A percentile compares a stretch with the other conserved stretches of the same genome.
Evolutionary conservation across 345 rosid genomes (phyloP).

Genomic region (Bruguiera gymnorhiza): DNA sequence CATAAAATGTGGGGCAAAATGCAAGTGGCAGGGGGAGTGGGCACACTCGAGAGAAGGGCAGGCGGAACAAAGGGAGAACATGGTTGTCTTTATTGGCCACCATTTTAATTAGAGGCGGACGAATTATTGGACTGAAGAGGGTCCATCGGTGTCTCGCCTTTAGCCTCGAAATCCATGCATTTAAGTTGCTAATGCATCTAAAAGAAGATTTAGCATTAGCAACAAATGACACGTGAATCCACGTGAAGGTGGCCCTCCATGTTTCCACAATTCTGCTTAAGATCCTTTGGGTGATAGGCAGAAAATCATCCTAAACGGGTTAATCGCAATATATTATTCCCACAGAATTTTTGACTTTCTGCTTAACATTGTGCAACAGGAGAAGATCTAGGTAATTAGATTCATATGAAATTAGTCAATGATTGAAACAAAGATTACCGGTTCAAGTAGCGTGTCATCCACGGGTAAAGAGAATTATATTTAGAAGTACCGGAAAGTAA

Average conservation of each 20-base stretch:
- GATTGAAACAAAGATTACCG: no score
- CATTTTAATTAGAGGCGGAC: conserved; percentile 11
- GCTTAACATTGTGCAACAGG: background rate
- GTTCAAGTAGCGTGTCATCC: no score
- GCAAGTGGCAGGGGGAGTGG: conserved; percentile 14
- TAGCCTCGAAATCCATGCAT: conserved; percentile 19
- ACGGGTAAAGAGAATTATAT: no score
- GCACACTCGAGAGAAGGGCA: conserved; percentile 27
- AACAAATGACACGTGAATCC: conserved; percentile 49
- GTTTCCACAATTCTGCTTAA: conserved; percentile 14
- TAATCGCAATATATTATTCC: background rate
- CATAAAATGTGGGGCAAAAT: background rate
- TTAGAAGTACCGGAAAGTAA: no score
- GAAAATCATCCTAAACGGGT: conserved; percentile 8
- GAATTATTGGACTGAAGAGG: conserved; percentile 29
- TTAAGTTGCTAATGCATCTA: conserved; percentile 21
- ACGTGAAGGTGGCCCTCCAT: conserved; percentile 51
- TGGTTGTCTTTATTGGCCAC: conserved; percentile 16
- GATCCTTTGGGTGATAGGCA: background rate
- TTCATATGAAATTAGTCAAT: no score
- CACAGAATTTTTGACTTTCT: background rate
- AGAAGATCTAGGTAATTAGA: background rate
- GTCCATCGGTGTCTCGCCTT: conserved; percentile 31
- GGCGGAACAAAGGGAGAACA: conserved; percentile 19
- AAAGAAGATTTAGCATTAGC: conserved; percentile 22